phyloP scores from a whole-genome alignment of 2,329 filamentous ascomycete genomes.

The Thielaviopsis cerberus region DNA sequence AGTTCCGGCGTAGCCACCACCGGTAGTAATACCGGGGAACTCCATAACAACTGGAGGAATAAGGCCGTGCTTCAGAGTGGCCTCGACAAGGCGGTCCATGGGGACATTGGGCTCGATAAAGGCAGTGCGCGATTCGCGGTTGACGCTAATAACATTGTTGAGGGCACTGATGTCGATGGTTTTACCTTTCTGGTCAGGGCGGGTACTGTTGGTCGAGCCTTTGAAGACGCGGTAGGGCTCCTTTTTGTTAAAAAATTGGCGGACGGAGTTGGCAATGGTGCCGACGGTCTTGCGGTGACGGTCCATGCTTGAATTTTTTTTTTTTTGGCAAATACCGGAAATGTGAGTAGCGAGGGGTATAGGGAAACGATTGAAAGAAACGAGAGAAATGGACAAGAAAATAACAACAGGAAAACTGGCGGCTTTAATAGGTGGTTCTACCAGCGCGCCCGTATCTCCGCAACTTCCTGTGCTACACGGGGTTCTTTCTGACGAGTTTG shows the following conservation, averaged over 20 bases:
- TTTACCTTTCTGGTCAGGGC: slow-evolving; percentile 26
- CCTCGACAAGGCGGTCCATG: slow-evolving; percentile 52
- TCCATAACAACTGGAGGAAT: slow-evolving; percentile 59
- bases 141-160: slow-evolving; percentile 43
- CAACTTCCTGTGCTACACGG: background rate
- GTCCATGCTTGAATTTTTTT: slow-evolving; percentile 26
- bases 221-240: slow-evolving; percentile 57
- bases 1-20: slow-evolving; percentile 52
- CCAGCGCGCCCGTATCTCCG: background rate
- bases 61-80: slow-evolving; percentile 44
- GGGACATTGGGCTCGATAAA: slow-evolving; percentile 60
- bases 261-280: slow-evolving; percentile 29
- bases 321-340: background rate
- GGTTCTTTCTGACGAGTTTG: background rate
- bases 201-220: slow-evolving; percentile 60
- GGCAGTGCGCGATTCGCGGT: slow-evolving; percentile 34
- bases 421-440: background rate
- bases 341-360: background rate
- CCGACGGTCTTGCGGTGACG: slow-evolving; percentile 30
- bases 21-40: slow-evolving; percentile 57
- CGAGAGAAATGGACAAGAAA: background rate
- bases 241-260: slow-evolving; percentile 27
- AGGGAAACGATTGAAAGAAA: background rate
- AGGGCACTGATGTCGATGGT: slow-evolving; percentile 50
- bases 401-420: background rate